phyloP scores from a whole-genome alignment of 371 early-diverging fungal species.

The Mucor velutinosus region DNA sequence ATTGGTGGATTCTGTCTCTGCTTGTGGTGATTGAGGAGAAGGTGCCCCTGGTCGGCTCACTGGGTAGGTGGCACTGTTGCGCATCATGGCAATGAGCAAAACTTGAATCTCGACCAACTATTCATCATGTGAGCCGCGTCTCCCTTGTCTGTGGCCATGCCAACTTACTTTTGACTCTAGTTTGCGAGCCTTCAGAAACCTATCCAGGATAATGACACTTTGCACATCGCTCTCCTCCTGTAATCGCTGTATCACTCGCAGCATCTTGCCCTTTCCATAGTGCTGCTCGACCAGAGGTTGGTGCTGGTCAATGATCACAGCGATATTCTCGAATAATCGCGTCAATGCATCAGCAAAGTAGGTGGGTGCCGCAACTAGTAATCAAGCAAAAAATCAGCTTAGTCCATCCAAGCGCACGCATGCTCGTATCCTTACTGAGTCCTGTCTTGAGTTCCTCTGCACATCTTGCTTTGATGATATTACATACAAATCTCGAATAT shows the following conservation, averaged over 20 bases:
- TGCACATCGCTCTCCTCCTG: slow-evolving; percentile 88
- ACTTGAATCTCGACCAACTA: slow-evolving; percentile 50
- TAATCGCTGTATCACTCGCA: slow-evolving; percentile 82
- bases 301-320: slow-evolving; percentile 83
- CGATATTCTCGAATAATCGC: slow-evolving; percentile 85
- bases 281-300: slow-evolving; percentile 78
- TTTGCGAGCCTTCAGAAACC: slow-evolving; percentile 57
- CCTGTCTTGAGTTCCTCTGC: slow-evolving; percentile 62
- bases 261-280: slow-evolving; percentile 87
- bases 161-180: slow-evolving; percentile 41
- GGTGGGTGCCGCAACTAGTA: slow-evolving; percentile 45
- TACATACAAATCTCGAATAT: slow-evolving; percentile 84
- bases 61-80: slow-evolving; percentile 23
- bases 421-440: slow-evolving; percentile 29
- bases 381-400: neutral
- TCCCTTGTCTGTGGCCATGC: neutral
- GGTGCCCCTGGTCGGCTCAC: slow-evolving; percentile 14
- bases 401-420: neutral
- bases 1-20: slow-evolving; percentile 24
- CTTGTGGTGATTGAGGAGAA: neutral
- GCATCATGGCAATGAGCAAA: slow-evolving; percentile 36
- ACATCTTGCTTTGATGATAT: slow-evolving; percentile 70
- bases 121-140: neutral
- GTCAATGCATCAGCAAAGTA: slow-evolving; percentile 78
- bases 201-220: slow-evolving; percentile 72